Evolutionary conservation across 2,329 filamentous ascomycete species (phyloP).

Genomic region (Fusarium armeniacum): DNA sequence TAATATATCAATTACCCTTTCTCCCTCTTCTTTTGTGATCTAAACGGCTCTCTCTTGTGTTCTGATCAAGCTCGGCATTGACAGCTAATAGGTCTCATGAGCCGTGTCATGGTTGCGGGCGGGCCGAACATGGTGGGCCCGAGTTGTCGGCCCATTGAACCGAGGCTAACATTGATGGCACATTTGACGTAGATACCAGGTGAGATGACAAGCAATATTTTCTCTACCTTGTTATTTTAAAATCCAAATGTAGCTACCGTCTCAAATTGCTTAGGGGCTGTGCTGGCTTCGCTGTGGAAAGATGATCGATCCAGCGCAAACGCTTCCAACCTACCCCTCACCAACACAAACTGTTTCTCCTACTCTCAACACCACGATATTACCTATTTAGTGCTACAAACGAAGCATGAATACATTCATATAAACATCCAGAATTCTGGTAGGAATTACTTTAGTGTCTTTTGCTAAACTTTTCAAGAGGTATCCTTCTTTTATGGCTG

Average conservation of each 20-base stretch:
- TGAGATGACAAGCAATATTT: not conserved
- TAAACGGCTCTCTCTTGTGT: not conserved
- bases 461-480: not conserved
- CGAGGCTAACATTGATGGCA: constrained; percentile 32
- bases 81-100: constrained; percentile 29
- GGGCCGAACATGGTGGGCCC: constrained; percentile 34
- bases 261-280: not conserved
- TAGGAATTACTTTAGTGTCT: not conserved
- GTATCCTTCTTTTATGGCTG: not conserved
- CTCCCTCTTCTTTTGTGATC: no score
- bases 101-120: constrained; percentile 33
- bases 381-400: not conserved
- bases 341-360: not conserved
- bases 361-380: not conserved
- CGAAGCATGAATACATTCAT: not conserved
- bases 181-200: not conserved
- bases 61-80: constrained; percentile 28
- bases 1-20: not conserved
- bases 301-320: not conserved
- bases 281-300: no score
- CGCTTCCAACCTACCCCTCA: constrained; percentile 2
- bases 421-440: constrained; percentile 2
- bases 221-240: not conserved
- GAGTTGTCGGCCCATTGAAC: constrained; percentile 23
- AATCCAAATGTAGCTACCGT: not conserved